Conservation (phyloP, 2,329 filamentous ascomycete species). For the Zymoseptoria tritici region DNA sequence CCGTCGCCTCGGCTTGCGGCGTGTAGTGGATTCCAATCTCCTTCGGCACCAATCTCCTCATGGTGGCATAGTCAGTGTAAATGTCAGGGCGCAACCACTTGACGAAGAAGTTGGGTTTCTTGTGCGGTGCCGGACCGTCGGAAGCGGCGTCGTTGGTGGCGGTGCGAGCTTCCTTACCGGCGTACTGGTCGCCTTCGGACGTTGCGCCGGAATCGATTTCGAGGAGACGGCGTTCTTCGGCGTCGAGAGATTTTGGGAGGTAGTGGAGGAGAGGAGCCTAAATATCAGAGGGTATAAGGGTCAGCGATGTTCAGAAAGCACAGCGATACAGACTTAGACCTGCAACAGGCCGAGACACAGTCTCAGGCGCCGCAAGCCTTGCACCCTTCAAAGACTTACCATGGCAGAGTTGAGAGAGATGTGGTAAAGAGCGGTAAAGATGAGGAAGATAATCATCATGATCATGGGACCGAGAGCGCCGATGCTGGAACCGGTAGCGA, state of each 20-base stretch:
- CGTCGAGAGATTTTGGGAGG: slow-evolving; percentile 33
- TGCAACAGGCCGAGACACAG: too few relatives aligned
- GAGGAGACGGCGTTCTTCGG: slow-evolving; percentile 31
- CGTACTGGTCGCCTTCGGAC: slow-evolving; percentile 16
- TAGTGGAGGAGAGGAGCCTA: too few relatives aligned
- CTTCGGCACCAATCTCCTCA: slow-evolving; percentile 62
- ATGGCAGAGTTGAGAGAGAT: slow-evolving; percentile 65
- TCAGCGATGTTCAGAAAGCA: too few relatives aligned
- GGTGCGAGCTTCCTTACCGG: slow-evolving; percentile 20
- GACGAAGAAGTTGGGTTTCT: slow-evolving; percentile 52
- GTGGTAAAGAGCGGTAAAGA: slow-evolving; percentile 73
- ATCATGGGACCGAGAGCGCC: slow-evolving; percentile 57
- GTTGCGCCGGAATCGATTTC: slow-evolving; percentile 28
- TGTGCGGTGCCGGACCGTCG: slow-evolving; percentile 31
- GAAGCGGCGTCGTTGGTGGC: slow-evolving; percentile 16
- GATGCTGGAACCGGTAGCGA: slow-evolving; percentile 48
- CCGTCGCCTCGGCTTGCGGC: slow-evolving; percentile 55
- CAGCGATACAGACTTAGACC: too few relatives aligned
- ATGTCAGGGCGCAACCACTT: slow-evolving; percentile 73
- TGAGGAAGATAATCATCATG: slow-evolving; percentile 66
- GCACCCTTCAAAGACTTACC: too few relatives aligned
- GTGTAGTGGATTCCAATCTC: slow-evolving; percentile 53
- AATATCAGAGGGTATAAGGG: too few relatives aligned
- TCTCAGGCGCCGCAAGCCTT: too few relatives aligned
- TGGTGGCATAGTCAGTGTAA: slow-evolving; percentile 62